Evolutionary conservation across 768 basidiomycete genomes (phyloP).

Genomic region (Suillus paluster): DNA sequence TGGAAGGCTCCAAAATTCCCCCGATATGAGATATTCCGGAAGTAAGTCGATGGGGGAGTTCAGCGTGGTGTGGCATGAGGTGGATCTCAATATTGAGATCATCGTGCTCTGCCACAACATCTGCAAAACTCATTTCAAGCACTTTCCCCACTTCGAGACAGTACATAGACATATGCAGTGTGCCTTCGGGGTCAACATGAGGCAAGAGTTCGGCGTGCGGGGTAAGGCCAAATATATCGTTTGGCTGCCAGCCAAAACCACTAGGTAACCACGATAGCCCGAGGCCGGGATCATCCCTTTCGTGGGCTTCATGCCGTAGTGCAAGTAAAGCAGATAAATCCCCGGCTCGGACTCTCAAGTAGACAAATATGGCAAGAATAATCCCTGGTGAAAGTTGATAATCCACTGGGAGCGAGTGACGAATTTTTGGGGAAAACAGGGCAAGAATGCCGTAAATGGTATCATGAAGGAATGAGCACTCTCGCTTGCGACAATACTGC

Average conservation of each 20-base stretch:
- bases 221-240: background rate
- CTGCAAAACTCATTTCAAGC: background rate
- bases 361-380: slow-evolving; percentile 1
- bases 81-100: slow-evolving; percentile 1
- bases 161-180: background rate
- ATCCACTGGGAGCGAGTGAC: background rate
- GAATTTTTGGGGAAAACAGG: background rate
- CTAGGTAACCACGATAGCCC: background rate
- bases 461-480: background rate
- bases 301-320: background rate
- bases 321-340: slow-evolving; percentile 2
- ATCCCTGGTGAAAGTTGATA: slow-evolving; percentile 2
- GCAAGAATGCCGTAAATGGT: background rate
- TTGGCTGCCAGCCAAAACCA: background rate
- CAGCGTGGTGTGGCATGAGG: background rate
- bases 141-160: background rate
- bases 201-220: background rate
- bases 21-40: background rate
- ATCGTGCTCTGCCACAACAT: background rate
- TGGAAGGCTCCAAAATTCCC: slow-evolving; percentile 2
- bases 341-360: background rate
- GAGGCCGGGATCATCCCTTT: background rate
- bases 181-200: background rate
- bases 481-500: slow-evolving; percentile 4
- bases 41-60: background rate